Evolutionary conservation across 108 stramenopile genomes (phyloP), one percentile per base, ranked within the genome.

Genomic region (Stephanodiscus minutulus): DNA sequence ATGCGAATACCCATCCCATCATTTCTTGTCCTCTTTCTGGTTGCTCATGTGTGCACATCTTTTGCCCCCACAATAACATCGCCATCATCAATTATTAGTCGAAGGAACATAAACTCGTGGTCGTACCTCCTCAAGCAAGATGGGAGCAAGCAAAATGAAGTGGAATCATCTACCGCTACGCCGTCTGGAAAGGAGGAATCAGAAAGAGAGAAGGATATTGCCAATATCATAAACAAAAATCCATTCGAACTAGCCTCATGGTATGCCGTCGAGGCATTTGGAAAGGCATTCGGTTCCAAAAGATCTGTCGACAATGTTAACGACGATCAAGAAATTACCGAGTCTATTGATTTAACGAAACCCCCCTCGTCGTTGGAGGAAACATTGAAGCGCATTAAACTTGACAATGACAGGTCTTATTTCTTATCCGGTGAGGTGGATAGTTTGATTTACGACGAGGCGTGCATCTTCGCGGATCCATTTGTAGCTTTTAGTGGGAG

Each of bases 371-470:
- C 88, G 0, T 41, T 89, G 46, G 49, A 73, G 28, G 86, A 96
- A 81, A 94, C 96, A 18, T 56, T 91, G n/a, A 44, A 74, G 46
- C 82, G 96, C 25, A 87, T 96, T 68, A 57, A 86, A 66, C 62
- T 81, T 20, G 96, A 96, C 73, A 92, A 92, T 61, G 89, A 94
- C 49, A 83, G 93, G 52, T 73, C 69, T 11, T 96, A 96, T 70
- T 96, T 96, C 77, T 73, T 96, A 25, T 88, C 87, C 21, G 96
- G 96, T 8, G 69, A 87, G 43, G 90, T 95, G 56, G 96, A 96
- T 74, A 65, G 77, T 52, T 65, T 76, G 6, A 86, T 92, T 48
- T 96, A 96, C 73, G 94, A 86, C 59, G 78, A 79, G 28, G 70
- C 92, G 13, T 96, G 96, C 72, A 70, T 80, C 7, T 96, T 95